Base-by-base conservation (phyloP, 768 basidiomycete genomes). In the Psilocybe azurescens region DNA sequence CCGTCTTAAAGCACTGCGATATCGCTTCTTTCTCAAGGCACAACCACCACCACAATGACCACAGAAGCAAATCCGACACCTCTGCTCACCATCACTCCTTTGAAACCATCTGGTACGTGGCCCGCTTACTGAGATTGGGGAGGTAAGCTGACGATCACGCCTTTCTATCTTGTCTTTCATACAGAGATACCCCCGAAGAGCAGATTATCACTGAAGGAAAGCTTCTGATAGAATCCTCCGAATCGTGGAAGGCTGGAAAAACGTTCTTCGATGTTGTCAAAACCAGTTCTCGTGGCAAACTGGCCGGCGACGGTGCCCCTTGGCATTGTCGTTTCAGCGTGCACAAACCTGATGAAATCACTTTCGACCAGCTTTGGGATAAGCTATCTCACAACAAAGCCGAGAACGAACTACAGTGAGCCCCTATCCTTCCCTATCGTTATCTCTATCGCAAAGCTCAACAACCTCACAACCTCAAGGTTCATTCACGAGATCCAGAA, bases 281-380 rank as follows among this genome's bases (percentile, higher is more conserved):
- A 69, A 88, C 88, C 9, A 81, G 74, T 58, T 80, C 74, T 29
- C 82, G 79, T 13, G 71, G 83, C 39, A 91, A 89, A 67, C 78
- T 76, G 3, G 73, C 81, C 11, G 80, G 72, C 5, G 88, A 89
- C 62, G 84, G 80, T 28, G 86, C 88, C 38, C 73, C 81, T 2
- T 93, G 91, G 90, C 82, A 90, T 67, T 84, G 83, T 70, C 83
- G 91, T 24, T 72, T 86, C 60, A 91, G 90, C 69, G 82, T 84
- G 68, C 91, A 93, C 73, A 72, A 81, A 11, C 69, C 80, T 5
- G 78, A 85, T n/a, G 89, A 93, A 57, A 86, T 82, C 8, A 86
- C 87, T 1, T 93, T 93, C 71, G 88, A 90, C 64, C 83, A 86
- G 65, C 76, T 93, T 66, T 93, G 91, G 91, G 79, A 78, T 41